A percentile compares a stretch with the other conserved stretches of the same genome.
Evolutionary conservation across 345 rosid species (phyloP).

Genomic region (Eutrema yunnanense): DNA sequence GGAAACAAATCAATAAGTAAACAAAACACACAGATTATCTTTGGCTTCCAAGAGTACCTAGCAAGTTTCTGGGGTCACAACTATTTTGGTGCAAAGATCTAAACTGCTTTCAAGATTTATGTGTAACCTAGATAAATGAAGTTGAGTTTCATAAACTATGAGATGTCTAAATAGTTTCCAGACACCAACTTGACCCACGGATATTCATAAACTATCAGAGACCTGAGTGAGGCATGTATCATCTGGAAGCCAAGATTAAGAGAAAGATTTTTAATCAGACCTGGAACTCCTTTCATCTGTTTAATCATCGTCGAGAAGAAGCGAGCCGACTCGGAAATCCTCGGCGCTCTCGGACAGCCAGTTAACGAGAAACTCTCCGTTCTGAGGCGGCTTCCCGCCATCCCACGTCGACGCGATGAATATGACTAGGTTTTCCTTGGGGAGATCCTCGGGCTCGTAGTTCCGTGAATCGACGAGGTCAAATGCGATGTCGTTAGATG

Average conservation of each 20-base stretch:
- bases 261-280: constrained; percentile 32
- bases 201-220: background rate
- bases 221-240: background rate
- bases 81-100: background rate
- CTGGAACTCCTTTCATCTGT: constrained; percentile 99
- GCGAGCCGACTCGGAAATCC: too few species aligned
- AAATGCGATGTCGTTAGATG: constrained; percentile 39
- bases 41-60: background rate
- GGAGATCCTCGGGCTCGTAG: constrained; percentile 94
- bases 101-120: background rate
- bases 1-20: background rate
- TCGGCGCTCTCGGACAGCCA: constrained; percentile 87
- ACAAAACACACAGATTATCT: background rate
- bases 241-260: background rate
- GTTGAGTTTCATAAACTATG: background rate
- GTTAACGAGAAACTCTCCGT: constrained; percentile 55
- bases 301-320: constrained; percentile 85
- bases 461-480: constrained; percentile 65
- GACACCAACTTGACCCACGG: background rate
- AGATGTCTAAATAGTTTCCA: background rate
- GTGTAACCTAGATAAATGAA: background rate
- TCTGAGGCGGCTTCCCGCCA: constrained; percentile 65
- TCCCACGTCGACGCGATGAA: constrained; percentile 91
- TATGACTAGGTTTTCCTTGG: constrained; percentile 51
- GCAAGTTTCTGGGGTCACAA: background rate